Evolutionary conservation across 768 basidiomycete genomes (phyloP).

Genomic region (Dioszegia hungarica): DNA sequence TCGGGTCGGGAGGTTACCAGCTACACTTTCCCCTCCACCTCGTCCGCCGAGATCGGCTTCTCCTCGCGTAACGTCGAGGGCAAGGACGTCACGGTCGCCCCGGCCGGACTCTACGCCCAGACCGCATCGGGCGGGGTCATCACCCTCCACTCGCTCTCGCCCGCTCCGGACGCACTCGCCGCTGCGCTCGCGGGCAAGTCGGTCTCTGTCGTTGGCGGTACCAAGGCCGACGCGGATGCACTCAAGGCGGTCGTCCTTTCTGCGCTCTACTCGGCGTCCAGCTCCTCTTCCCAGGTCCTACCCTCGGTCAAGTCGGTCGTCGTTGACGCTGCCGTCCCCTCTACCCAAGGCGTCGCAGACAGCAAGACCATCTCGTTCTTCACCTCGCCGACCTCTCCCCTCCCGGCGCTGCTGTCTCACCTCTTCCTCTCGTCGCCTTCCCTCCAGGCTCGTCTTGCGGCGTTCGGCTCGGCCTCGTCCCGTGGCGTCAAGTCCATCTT

Average conservation of each 20-base stretch:
- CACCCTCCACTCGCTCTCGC: conserved; percentile 26
- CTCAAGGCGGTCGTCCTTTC: conserved; percentile 40
- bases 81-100: conserved; percentile 28
- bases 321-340: conserved; percentile 11
- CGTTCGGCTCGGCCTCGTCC: conserved; percentile 45
- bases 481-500: conserved; percentile 49
- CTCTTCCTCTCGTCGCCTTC: conserved; percentile 51
- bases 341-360: conserved; percentile 6
- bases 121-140: conserved; percentile 14
- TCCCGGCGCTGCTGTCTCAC: conserved; percentile 53
- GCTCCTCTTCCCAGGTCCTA: conserved; percentile 24
- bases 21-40: conserved; percentile 52
- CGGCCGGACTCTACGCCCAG: conserved; percentile 30
- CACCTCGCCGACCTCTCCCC: conserved; percentile 58
- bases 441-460: conserved; percentile 48
- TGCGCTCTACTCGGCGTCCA: conserved; percentile 38
- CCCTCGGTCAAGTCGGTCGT: conserved; percentile 38
- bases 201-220: conserved; percentile 27
- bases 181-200: conserved; percentile 31
- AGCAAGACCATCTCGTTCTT: conserved; percentile 60
- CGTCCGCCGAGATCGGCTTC: conserved; percentile 51
- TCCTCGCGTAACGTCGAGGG: conserved; percentile 24
- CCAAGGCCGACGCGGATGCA: conserved; percentile 31
- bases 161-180: conserved; percentile 27
- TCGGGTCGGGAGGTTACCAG: conserved; percentile 71